Evolutionary conservation across 2,329 filamentous ascomycete species (phyloP), one percentile per base, ranked within the genome.

Genomic region (Claviceps cyperi): DNA sequence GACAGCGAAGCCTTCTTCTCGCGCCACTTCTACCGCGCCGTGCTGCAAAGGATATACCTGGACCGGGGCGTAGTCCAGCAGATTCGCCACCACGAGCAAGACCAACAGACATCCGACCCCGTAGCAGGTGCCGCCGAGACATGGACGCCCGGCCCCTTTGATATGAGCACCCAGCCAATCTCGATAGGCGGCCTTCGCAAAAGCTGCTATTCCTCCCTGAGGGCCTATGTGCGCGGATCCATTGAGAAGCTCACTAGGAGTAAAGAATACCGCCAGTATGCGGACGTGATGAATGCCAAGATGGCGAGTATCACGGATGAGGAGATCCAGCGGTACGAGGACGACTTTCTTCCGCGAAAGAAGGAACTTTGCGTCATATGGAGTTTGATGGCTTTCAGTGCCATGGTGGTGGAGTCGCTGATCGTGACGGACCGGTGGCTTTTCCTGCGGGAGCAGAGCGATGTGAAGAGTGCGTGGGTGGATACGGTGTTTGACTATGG

Each of bases 311-410:
- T 96, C 53, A 84, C 80, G 0, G 86, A 94, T 57, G 81, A 83
- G 39, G 83, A 90, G 55, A 83, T 97, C 46, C 71, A 75, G 9
- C 65, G 58, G 14, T 98, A 97, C 63, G 83, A 86, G 59, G 60
- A 63, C 9, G 63, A 67, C 41, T 96, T 84, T 65, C 63, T 64
- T 32, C 72, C 74, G 39, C 74, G 83, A 50, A 87, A 84, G 69
- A 85, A 88, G 58, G 84, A 96, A 61, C 69, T 98, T 39, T 88
- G 84, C 60, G 76, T 94, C 7, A 79, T 94, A 52, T 98, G 92
- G 92, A 88, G 80, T 57, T 65, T 98, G 59, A 98, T 98, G 91
- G 90, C 92, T 1, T 96, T 95, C 60, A 94, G 88, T 64, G 90
- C 91, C 2, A 80, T 80, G 19, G 84, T 95, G 4, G 82, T 94